Evolutionary conservation across 2,329 filamentous ascomycete genomes (phyloP), one percentile per base, ranked within the genome.

Genomic region (Fusarium pseudocircinatum): DNA sequence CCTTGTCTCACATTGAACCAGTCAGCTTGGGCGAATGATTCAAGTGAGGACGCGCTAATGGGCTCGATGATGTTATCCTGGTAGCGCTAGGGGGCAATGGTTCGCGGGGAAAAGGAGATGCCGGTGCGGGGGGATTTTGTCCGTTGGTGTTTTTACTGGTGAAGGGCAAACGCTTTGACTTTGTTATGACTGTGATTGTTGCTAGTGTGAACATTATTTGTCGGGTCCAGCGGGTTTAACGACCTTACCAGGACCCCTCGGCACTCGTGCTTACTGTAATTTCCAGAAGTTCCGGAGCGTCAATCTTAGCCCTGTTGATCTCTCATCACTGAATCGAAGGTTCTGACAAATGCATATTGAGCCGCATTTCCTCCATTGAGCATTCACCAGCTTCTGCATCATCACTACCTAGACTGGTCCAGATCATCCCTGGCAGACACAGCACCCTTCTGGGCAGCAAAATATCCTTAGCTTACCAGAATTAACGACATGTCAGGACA

Each of bases 1-100:
- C 16, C 34, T 64, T 64, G 66, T 69, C 67, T 69, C 60, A 60
- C 26, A 32, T 52, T 30, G 32, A 24, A 22, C 63, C 43, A 69
- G 47, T 54, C 47, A 68, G 42, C 56, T 34, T n/a, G 30, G 34
- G 15, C 26, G 34, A 46, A 62, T 40, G 60, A 60, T 26, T 40
- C 26, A 22, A 60, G n/a, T 28, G n/a, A 37, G 22, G 36, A 24
- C 28, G 36, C 60, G 60, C 60, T 63, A 63, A 36, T 14, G 14
- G 34, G 47, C 47, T 26, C 30, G 20, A 61, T 61, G 37, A 57
- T 61, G 49, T 7, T 39, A 53, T 53, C 50, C 50, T 53, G 24
- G 34, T 39, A 39, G 50, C 34, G 50, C 50, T 39, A 53, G 20
- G 34, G 34, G 20, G 18, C 10, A 18, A 53, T 11, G 14, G 37